phyloP scores from a whole-genome alignment of 2,329 filamentous ascomycete species.

The Aspergillus latus region DNA sequence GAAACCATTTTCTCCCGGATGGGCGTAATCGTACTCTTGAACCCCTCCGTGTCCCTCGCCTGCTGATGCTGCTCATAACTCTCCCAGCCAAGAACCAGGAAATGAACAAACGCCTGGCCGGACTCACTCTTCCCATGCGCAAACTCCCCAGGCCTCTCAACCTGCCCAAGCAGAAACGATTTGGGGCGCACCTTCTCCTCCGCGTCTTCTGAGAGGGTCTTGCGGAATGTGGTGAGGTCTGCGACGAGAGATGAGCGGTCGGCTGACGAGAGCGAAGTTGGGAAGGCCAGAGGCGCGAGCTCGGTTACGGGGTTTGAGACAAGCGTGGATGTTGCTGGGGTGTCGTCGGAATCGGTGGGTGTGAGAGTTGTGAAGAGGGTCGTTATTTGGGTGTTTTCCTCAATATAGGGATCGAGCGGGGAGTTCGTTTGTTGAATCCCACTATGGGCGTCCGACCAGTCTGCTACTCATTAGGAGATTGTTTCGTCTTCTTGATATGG shows the following conservation, averaged over 20 bases:
- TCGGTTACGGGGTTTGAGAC: constrained; percentile 51
- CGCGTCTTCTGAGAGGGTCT: constrained; percentile 32
- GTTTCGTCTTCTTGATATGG: background rate
- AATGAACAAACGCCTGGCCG: constrained; percentile 44
- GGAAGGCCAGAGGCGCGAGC: constrained; percentile 47
- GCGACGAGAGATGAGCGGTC: constrained; percentile 31
- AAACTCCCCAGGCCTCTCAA: constrained; percentile 36
- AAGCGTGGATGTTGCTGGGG: constrained; percentile 27
- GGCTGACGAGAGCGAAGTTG: constrained; percentile 30
- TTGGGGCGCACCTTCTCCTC: constrained; percentile 28
- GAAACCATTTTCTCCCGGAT: constrained; percentile 44
- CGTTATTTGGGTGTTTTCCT: constrained; percentile 22
- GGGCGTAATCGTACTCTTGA: constrained; percentile 42
- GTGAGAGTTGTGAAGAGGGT: constrained; percentile 33
- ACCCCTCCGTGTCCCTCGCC: constrained; percentile 48
- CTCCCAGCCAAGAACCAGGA: constrained; percentile 54
- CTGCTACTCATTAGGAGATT: constrained; percentile 18
- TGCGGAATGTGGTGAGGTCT: constrained; percentile 42
- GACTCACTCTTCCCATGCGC: constrained; percentile 38
- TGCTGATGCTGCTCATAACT: constrained; percentile 51
- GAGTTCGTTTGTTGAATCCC: constrained; percentile 18
- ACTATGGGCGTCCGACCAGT: constrained; percentile 35
- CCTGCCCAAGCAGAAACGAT: constrained; percentile 38
- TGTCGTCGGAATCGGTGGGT: constrained; percentile 22
- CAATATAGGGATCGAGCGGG: constrained; percentile 28